These are phyloP conservation scores for Halophytophthora batemanensis DNA, from an alignment of 352 stramenopile genomes.

Conservation along the genomic window DNA sequence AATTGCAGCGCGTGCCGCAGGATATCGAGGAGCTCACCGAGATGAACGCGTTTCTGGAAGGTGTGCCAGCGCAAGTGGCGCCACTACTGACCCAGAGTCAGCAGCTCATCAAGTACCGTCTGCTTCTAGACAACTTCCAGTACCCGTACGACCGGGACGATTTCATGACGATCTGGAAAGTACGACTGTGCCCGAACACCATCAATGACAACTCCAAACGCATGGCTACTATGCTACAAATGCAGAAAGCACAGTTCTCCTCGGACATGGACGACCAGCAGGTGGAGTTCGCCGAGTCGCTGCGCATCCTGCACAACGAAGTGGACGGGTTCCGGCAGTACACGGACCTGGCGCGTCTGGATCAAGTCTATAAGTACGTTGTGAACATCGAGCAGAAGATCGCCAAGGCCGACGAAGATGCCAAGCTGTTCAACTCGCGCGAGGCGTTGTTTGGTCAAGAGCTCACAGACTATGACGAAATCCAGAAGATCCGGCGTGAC, in stretches of 20 bases:
- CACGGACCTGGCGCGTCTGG: constrained; percentile 79
- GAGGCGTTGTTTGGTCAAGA: constrained; percentile 87
- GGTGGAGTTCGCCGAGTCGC: constrained; percentile 83
- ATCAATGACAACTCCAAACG: constrained; percentile 86
- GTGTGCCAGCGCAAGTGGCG: constrained; percentile 54
- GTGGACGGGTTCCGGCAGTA: constrained; percentile 86
- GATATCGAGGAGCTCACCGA: constrained; percentile 93
- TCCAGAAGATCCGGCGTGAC: constrained; percentile 87
- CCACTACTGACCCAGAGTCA: constrained; percentile 71
- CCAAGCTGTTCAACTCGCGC: constrained; percentile 89
- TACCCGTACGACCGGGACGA: constrained; percentile 86
- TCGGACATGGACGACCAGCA: constrained; percentile 93
- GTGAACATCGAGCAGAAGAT: constrained; percentile 88
- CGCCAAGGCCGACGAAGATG: constrained; percentile 83
- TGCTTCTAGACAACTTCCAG: constrained; percentile 77
- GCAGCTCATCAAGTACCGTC: constrained; percentile 74
- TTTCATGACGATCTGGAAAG: constrained; percentile 89
- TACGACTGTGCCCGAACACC: constrained; percentile 84
- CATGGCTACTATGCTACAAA: constrained; percentile 73
- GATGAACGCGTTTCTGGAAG: constrained; percentile 83
- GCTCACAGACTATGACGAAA: constrained; percentile 90
- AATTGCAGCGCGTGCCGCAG: constrained; percentile 82
- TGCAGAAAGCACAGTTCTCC: constrained; percentile 84
- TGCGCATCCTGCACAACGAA: constrained; percentile 86
- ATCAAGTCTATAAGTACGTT: constrained; percentile 88